Conservation (phyloP, 441 rosid genomes). For the Kokia cookei region DNA sequence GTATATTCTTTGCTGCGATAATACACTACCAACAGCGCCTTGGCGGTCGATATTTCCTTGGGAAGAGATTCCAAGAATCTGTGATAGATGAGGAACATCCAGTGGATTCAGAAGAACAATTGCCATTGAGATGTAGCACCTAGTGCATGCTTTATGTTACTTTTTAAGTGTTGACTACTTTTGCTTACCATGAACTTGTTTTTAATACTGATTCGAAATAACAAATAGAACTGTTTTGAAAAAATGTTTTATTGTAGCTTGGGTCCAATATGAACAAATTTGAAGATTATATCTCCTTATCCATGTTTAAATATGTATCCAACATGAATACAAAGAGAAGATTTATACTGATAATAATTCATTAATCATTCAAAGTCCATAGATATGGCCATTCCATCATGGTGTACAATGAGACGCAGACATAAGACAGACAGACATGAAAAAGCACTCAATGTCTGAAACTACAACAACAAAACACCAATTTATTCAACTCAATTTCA, state of each 20-base stretch:
- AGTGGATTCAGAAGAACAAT: not conserved
- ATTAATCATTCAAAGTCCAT: not conserved
- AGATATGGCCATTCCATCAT: not conserved
- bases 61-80: not conserved
- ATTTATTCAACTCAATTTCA: constrained; percentile 8
- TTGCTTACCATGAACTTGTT: not conserved
- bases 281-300: no score
- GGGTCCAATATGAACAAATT: no score
- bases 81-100: not conserved
- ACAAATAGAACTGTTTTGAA: no score
- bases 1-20: not conserved
- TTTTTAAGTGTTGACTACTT: not conserved
- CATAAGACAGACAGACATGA: not conserved
- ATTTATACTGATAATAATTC: not conserved
- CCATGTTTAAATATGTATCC: no score
- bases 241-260: no score
- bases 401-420: not conserved
- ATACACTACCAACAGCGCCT: constrained; percentile 26
- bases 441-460: no score
- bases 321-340: not conserved
- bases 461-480: not conserved
- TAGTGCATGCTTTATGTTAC: not conserved
- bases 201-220: not conserved
- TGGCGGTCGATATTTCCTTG: constrained; percentile 23
- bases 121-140: not conserved